Evolutionary conservation across 805 yeast species (phyloP).

Genomic region (Wickerhamomyces queroliae): DNA sequence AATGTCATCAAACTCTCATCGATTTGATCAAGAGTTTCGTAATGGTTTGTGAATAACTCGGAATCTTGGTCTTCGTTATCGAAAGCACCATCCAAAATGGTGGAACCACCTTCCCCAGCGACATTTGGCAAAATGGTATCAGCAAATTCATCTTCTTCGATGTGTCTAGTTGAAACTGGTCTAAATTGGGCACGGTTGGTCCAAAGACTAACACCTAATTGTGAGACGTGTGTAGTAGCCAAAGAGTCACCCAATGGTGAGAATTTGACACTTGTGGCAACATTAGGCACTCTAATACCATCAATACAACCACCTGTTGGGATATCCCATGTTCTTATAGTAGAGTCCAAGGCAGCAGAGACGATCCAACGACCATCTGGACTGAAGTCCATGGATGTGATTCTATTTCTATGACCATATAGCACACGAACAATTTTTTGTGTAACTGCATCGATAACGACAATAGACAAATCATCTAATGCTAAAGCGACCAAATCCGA

Average conservation of each 20-base stretch:
- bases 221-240: constrained; percentile 89
- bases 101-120: constrained; percentile 71
- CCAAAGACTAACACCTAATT: constrained; percentile 91
- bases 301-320: constrained; percentile 97
- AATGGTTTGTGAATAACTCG: constrained; percentile 27
- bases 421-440: constrained; percentile 80
- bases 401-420: constrained; percentile 84
- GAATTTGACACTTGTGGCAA: constrained; percentile 75
- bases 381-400: constrained; percentile 83
- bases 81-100: constrained; percentile 75
- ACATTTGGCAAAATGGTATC: constrained; percentile 62
- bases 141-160: constrained; percentile 71
- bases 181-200: constrained; percentile 82
- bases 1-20: constrained; percentile 61
- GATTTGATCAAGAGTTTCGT: constrained; percentile 58
- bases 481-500: constrained; percentile 84
- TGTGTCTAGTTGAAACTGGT: constrained; percentile 66
- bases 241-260: constrained; percentile 86
- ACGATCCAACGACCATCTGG: constrained; percentile 96
- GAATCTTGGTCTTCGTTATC: constrained; percentile 33
- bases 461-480: constrained; percentile 79
- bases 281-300: constrained; percentile 71
- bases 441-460: constrained; percentile 76
- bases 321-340: constrained; percentile 93
- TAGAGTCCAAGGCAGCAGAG: constrained; percentile 75